Evolutionary conservation across 2,329 filamentous ascomycete genomes (phyloP).

Genomic region (Lithohypha guttulata): DNA sequence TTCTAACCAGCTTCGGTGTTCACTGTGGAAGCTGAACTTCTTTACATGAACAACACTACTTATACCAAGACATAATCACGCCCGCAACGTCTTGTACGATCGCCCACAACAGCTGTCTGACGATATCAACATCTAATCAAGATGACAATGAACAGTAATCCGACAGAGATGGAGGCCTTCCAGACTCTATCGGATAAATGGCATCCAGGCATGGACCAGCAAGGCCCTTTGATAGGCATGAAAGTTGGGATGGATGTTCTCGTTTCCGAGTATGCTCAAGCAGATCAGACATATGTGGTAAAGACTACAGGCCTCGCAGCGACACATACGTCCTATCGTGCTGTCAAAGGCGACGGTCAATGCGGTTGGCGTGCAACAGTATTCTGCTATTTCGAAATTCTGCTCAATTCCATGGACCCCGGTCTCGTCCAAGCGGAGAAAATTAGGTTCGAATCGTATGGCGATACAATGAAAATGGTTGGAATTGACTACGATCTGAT

Average conservation of each 20-base stretch:
- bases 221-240: constrained; percentile 72
- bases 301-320: constrained; percentile 81
- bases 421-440: constrained; percentile 59
- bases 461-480: constrained; percentile 56
- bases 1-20: too few relatives aligned
- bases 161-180: constrained; percentile 49
- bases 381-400: constrained; percentile 83
- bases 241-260: constrained; percentile 59
- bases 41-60: background rate
- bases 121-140: background rate
- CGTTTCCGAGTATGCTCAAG: constrained; percentile 75
- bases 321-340: constrained; percentile 78
- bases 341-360: constrained; percentile 83
- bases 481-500: constrained; percentile 60
- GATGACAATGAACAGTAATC: constrained; percentile 31
- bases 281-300: constrained; percentile 70
- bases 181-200: constrained; percentile 53
- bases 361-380: constrained; percentile 98
- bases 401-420: constrained; percentile 57
- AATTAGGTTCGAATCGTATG: constrained; percentile 59
- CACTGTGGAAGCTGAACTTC: too few relatives aligned
- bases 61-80: too few relatives aligned
- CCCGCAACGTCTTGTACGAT: too few relatives aligned
- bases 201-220: constrained; percentile 46
- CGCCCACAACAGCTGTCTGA: too few relatives aligned